Evolutionary conservation across 2,329 filamentous ascomycete species (phyloP).

Genomic region (Emergomyces africanus): DNA sequence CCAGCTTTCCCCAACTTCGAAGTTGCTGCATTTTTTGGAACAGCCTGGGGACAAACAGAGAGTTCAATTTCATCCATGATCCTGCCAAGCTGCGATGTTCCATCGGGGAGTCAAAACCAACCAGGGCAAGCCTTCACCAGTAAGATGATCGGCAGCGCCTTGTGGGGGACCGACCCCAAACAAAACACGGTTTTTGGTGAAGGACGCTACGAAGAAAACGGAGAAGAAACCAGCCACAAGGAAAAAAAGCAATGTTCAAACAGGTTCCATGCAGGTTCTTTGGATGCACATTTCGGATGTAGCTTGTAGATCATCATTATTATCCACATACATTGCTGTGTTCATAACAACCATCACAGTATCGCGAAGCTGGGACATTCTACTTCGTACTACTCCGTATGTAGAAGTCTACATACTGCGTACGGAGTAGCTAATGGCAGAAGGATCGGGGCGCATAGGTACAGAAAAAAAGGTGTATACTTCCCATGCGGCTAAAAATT

Average conservation of each 20-base stretch:
- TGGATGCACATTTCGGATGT: neutral
- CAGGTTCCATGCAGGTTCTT: neutral
- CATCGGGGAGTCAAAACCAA: neutral
- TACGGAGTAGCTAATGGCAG: neutral
- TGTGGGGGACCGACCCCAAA: neutral
- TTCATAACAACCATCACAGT: neutral
- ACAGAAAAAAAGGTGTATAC: neutral
- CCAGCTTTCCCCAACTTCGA: neutral
- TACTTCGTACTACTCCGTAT: too few relatives aligned
- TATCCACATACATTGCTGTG: neutral
- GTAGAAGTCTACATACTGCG: too few relatives aligned
- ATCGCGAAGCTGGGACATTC: neutral
- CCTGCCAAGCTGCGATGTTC: conserved; percentile 2
- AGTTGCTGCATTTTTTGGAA: neutral
- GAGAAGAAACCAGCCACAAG: neutral
- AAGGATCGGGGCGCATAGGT: neutral
- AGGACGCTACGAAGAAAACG: neutral
- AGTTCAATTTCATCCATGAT: neutral
- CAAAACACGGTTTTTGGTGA: neutral
- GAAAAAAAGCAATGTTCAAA: neutral
- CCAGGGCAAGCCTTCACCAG: neutral
- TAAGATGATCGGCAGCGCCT: neutral
- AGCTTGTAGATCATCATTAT: neutral
- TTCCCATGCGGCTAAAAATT: neutral
- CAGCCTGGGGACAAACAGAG: neutral